A percentile compares a stretch with the other conserved stretches of the same genome.
phyloP scores from a whole-genome alignment of 306 rosid species.

The Begonia masoniana region DNA sequence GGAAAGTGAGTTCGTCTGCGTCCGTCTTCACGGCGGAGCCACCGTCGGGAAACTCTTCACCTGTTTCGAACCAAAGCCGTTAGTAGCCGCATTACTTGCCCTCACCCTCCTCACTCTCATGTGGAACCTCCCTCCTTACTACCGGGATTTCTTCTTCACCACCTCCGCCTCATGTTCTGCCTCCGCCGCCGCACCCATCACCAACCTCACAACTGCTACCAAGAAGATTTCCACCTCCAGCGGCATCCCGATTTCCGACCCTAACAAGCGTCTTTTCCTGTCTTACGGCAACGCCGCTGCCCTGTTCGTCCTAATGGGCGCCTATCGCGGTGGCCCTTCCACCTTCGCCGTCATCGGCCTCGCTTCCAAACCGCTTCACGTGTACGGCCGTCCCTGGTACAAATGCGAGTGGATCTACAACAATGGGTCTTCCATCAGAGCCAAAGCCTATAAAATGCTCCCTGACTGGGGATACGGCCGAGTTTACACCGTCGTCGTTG shows the following conservation, averaged over 20 bases:
- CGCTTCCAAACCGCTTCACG: conserved; percentile 29
- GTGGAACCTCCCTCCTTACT: conserved; percentile 31
- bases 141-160: conserved; percentile 25
- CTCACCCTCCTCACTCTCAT: conserved; percentile 18
- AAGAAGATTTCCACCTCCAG: not conserved
- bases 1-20: conserved; percentile 13
- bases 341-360: conserved; percentile 26
- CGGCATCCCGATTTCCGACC: conserved; percentile 2
- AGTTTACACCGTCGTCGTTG: conserved; percentile 28
- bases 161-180: conserved; percentile 12
- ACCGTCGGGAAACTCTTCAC: conserved; percentile 5
- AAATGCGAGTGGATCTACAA: conserved; percentile 29
- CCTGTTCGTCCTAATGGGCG: conserved; percentile 24
- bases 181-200: not conserved
- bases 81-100: conserved; percentile 16
- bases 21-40: conserved; percentile 9
- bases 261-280: conserved; percentile 17
- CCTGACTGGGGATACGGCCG: conserved; percentile 39
- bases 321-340: conserved; percentile 23
- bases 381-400: conserved; percentile 25
- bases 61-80: conserved; percentile 19
- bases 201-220: not conserved
- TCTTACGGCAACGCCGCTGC: conserved; percentile 24
- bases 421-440: conserved; percentile 19
- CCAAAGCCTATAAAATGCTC: conserved; percentile 22